Evolutionary conservation across 345 rosid genomes (phyloP).

Genomic region (Pugionium cornutum): DNA sequence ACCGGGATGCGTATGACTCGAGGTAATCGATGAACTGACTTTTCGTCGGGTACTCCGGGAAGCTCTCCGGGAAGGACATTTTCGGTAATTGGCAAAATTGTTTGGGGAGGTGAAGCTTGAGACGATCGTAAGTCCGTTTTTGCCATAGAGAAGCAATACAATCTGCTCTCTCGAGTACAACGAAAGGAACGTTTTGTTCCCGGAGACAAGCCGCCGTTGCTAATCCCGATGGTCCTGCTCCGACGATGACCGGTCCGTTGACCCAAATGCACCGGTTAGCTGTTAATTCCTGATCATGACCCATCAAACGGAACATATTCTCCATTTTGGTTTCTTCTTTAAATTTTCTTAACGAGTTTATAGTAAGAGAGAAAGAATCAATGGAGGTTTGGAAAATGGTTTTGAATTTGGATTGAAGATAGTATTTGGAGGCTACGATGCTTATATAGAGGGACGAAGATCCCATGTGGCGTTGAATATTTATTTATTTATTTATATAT

Average conservation of each 20-base stretch:
- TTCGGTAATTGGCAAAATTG: constrained; percentile 85
- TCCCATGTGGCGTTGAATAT: constrained; percentile 39
- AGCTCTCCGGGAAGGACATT: constrained; percentile 70
- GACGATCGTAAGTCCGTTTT: constrained; percentile 74
- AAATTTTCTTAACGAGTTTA: background rate
- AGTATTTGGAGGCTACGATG: constrained; percentile 13
- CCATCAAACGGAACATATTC: constrained; percentile 44
- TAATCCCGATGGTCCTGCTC: no score
- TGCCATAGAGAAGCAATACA: constrained; percentile 92
- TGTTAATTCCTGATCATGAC: constrained; percentile 46
- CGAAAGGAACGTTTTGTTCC: constrained; percentile 69
- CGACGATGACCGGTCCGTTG: no score
- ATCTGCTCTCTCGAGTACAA: constrained; percentile 74
- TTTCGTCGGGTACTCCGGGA: constrained; percentile 73
- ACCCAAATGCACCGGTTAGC: constrained; percentile 46
- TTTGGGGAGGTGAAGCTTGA: constrained; percentile 81
- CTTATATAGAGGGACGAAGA: constrained; percentile 31
- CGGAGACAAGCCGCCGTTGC: constrained; percentile 67
- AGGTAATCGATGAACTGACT: constrained; percentile 72
- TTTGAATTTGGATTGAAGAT: constrained; percentile 37
- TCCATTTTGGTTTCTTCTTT: constrained; percentile 38
- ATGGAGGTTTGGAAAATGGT: constrained; percentile 19
- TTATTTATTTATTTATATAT: constrained; percentile 1
- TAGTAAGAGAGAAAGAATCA: constrained; percentile 5
- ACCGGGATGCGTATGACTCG: constrained; percentile 60